A percentile compares a stretch with the other conserved stretches of the same genome.
phyloP scores from a whole-genome alignment of 2,329 filamentous ascomycete species.

The Botrytis medusae region DNA sequence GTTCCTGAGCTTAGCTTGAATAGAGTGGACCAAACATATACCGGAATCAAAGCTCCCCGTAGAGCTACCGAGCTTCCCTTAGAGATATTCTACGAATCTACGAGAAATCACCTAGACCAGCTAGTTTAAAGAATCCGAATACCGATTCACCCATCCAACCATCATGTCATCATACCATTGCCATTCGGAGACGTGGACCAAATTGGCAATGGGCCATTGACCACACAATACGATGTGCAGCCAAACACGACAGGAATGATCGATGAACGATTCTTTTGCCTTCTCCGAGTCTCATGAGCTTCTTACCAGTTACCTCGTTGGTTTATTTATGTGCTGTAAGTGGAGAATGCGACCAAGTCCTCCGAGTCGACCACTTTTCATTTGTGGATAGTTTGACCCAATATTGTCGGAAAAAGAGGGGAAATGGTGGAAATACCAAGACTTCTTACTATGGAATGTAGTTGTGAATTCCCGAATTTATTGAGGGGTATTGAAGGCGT shows the following conservation, averaged over 20 bases:
- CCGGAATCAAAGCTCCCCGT: conserved; percentile 1
- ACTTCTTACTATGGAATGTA: neutral
- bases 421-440: conserved; percentile 8
- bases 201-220: neutral
- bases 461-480: neutral
- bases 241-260: neutral
- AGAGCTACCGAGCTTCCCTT: neutral
- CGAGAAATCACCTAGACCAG: neutral
- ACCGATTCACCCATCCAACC: neutral
- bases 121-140: neutral
- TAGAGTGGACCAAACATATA: neutral
- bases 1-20: neutral
- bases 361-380: conserved; percentile 14
- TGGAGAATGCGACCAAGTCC: neutral
- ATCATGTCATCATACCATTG: neutral
- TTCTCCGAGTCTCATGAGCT: conserved; percentile 5
- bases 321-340: neutral
- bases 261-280: neutral
- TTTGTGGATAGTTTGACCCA: conserved; percentile 10
- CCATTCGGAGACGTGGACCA: conserved; percentile 7
- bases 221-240: neutral
- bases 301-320: conserved; percentile 1
- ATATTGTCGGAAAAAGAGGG: conserved; percentile 1
- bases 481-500: neutral
- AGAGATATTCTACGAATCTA: neutral